Percentiles rank a stretch among this genome's conserved stretches.
phyloP scores from a whole-genome alignment of 495 filamentous ascomycete genomes.

The Xylaria longipes region DNA sequence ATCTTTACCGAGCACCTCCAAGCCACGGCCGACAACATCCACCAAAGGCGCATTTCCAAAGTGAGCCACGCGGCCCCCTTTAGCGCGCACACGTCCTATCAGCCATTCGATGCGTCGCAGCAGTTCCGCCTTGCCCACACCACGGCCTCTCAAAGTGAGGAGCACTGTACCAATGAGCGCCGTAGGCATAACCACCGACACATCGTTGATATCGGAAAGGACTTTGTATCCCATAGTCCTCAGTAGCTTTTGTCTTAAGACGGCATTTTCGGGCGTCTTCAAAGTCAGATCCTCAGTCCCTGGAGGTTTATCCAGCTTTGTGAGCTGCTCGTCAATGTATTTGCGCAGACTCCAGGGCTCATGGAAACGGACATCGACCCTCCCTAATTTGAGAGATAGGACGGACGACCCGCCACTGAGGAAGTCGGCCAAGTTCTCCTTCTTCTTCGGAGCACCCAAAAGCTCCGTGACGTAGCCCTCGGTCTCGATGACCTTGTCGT shows the following conservation, averaged over 20 bases:
- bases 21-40: constrained; percentile 83
- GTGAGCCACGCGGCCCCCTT: constrained; percentile 90
- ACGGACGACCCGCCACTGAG: constrained; percentile 83
- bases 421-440: constrained; percentile 90
- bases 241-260: constrained; percentile 66
- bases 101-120: constrained; percentile 91
- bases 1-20: constrained; percentile 88
- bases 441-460: constrained; percentile 89
- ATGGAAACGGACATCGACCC: constrained; percentile 95
- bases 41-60: constrained; percentile 81
- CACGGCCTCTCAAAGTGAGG: constrained; percentile 87
- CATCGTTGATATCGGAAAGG: constrained; percentile 90
- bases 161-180: constrained; percentile 93
- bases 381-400: constrained; percentile 83
- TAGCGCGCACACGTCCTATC: constrained; percentile 77
- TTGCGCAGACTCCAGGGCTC: constrained; percentile 88
- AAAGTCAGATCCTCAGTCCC: constrained; percentile 47
- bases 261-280: constrained; percentile 51
- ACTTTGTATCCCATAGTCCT: constrained; percentile 89
- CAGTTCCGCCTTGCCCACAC: constrained; percentile 86
- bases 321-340: constrained; percentile 78
- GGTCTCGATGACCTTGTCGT: constrained; percentile 98
- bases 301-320: constrained; percentile 50
- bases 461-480: constrained; percentile 96
- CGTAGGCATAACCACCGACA: constrained; percentile 97